Conservation (phyloP, 129 eudicot species). For the Flaveria ramosissima region DNA sequence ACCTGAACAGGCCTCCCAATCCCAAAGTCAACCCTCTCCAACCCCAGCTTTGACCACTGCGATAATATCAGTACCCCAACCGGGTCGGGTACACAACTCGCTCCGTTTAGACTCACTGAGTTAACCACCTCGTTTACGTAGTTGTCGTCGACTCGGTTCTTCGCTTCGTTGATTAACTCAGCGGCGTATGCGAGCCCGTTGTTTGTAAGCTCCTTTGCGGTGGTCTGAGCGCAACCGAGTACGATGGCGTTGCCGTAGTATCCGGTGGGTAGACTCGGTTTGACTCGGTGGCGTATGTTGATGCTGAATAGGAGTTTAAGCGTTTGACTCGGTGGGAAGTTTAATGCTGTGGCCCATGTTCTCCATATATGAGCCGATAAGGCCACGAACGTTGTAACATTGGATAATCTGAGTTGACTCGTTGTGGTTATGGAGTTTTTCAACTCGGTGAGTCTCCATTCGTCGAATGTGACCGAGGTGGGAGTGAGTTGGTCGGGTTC, state of each 20-base stretch:
- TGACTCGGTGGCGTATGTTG: conserved; percentile 56
- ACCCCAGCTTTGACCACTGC: conserved; percentile 84
- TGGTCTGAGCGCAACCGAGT: conserved; percentile 61
- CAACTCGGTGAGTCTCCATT: conserved; percentile 38
- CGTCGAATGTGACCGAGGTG: conserved; percentile 51
- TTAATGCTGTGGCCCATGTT: conserved; percentile 68
- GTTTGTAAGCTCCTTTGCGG: conserved; percentile 39
- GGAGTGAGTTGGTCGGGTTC: conserved; percentile 53
- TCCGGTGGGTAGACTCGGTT: conserved; percentile 62
- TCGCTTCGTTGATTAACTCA: conserved; percentile 53
- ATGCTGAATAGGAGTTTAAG: conserved; percentile 63
- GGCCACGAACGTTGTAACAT: conserved; percentile 61
- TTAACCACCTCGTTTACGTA: conserved; percentile 66
- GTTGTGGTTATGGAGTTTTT: conserved; percentile 27
- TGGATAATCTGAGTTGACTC: conserved; percentile 34
- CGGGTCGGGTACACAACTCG: conserved; percentile 55
- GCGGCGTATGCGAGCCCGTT: conserved; percentile 46
- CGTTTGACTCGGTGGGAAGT: conserved; percentile 60
- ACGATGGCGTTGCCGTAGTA: conserved; percentile 75
- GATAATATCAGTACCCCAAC: conserved; percentile 75
- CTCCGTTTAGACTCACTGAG: conserved; percentile 48
- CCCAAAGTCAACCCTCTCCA: conserved; percentile 80
- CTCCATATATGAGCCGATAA: conserved; percentile 77
- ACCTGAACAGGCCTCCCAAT: conserved; percentile 67
- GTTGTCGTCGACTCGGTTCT: conserved; percentile 59